Evolutionary conservation across 1,284 basidiomycete genomes (phyloP).

Genomic region (Cerioporus squamosus): DNA sequence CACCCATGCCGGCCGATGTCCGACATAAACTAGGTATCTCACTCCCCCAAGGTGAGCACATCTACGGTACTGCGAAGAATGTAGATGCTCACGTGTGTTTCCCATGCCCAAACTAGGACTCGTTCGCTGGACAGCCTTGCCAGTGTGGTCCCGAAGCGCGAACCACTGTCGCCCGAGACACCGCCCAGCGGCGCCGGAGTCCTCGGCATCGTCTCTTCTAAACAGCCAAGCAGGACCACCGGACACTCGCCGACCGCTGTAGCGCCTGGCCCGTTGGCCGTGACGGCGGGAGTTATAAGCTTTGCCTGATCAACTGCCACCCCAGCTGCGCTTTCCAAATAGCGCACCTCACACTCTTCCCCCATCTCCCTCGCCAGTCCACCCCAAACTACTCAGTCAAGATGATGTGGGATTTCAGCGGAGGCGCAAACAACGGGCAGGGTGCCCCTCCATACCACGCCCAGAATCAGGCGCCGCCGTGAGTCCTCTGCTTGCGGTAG

Average conservation of each 20-base stretch:
- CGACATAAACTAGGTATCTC: too few relatives aligned
- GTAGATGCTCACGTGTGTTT: too few relatives aligned
- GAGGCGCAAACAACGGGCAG: constrained; percentile 15
- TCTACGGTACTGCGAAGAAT: too few relatives aligned
- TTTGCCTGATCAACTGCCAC: constrained; percentile 10
- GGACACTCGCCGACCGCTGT: not conserved
- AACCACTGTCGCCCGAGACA: constrained; percentile 14
- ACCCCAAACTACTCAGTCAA: not conserved
- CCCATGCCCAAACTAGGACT: constrained; percentile 9
- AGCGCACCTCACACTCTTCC: constrained; percentile 8
- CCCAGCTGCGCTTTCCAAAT: constrained; percentile 15
- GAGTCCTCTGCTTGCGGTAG: constrained; percentile 9
- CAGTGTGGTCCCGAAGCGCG: constrained; percentile 7
- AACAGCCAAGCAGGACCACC: constrained; percentile 18
- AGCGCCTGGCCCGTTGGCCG: constrained; percentile 14
- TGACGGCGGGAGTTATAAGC: constrained; percentile 22
- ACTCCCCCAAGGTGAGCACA: too few relatives aligned
- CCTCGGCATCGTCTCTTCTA: constrained; percentile 13
- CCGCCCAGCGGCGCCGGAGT: constrained; percentile 13
- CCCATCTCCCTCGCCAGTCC: not conserved
- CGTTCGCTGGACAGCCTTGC: constrained; percentile 20
- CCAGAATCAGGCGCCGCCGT: constrained; percentile 11
- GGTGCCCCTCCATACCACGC: constrained; percentile 15
- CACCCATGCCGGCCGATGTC: too few relatives aligned
- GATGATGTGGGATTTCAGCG: constrained; percentile 30